Evolutionary conservation across 1,284 basidiomycete genomes (phyloP), one percentile per base, ranked within the genome.

Genomic region (Melampsora americana): DNA sequence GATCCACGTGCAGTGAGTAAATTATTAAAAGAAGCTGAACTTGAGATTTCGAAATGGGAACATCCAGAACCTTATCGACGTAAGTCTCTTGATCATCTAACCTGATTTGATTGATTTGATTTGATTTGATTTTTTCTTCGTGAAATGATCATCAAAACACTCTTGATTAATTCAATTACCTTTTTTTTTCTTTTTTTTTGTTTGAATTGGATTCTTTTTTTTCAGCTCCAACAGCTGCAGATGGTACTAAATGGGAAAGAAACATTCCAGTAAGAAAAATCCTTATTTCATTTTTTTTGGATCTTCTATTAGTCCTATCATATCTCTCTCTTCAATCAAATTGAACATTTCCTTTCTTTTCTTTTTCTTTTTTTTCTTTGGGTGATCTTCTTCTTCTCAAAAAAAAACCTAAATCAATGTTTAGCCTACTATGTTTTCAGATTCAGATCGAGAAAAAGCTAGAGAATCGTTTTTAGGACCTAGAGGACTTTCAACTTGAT

Each of bases 31-130:
- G 78, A 82, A 62, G 80, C 79, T 3, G 80, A 82, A 78, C 74
- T 79, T 48, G 77, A 81, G 62, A 78, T 81, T 0, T 76, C 79
- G 35, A 77, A 77, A 53, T 69, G 70, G 50, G 46, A 74, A 26
- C 81, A 82, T 77, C 81, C 81, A 42, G 81, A 82, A 76, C 81
- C 81, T 12, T 81, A 81, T 77, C 74, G 79, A 66, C 79, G 81
- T 82, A 64, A 68, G 80, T 77, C 2, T 20, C n/a, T n/a, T 50
- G 59, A 30, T 48, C 62, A 30, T 1, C 14, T 20, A 23, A 44
- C 26, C 35, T 20, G 42, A 26, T 35, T 59, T 53, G 20, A 23
- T 39, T 62, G 16, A 20, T 61, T 28, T 12, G 23, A 59, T 1
- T 59, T 30, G 5, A 5, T 14, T 23, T 23, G 9, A 30, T 1